Conservation (phyloP, 192 early-diverging fungal species). For the Neocallimastix lanati region DNA sequence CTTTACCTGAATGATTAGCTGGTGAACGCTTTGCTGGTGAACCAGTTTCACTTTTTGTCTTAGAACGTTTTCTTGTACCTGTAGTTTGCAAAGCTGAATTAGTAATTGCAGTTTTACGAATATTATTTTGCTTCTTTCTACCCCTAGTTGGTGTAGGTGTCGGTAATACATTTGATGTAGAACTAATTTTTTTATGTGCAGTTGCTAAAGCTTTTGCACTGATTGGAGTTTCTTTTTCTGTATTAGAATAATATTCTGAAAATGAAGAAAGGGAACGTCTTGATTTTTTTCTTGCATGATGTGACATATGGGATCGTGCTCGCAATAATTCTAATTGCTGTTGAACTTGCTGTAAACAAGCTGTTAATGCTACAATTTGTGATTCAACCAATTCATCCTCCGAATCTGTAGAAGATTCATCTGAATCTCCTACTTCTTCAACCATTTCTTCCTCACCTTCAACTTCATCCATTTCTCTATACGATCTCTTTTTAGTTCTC, state of each 20-base stretch:
- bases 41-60: neutral
- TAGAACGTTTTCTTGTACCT: neutral
- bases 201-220: neutral
- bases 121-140: neutral
- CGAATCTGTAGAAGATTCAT: neutral
- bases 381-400: neutral
- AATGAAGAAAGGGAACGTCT: neutral
- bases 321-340: neutral
- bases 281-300: neutral
- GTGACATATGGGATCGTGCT: neutral
- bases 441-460: neutral
- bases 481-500: neutral
- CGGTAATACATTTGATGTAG: neutral
- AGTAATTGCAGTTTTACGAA: neutral
- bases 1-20: neutral
- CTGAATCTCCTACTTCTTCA: neutral
- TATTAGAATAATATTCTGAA: neutral
- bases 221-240: neutral
- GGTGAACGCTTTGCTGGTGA: neutral
- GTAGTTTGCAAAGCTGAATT: neutral
- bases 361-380: neutral
- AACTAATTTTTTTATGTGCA: neutral
- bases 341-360: neutral
- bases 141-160: neutral
- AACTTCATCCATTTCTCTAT: neutral